Percentiles rank a stretch among this genome's conserved stretches.
phyloP scores from a whole-genome alignment of 257 asterid species.

The Agastache rugosa region DNA sequence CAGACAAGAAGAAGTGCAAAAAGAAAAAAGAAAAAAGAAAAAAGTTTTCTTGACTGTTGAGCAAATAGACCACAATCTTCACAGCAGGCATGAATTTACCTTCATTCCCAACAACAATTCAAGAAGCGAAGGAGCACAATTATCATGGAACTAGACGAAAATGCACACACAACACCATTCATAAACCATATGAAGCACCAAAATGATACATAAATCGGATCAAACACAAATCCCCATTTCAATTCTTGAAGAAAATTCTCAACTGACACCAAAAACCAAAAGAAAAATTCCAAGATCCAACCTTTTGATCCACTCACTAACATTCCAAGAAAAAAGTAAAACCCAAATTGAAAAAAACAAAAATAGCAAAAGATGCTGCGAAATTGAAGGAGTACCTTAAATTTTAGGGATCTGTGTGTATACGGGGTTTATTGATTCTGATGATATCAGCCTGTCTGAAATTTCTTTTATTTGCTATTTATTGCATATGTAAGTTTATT shows the following conservation, averaged over 20 bases:
- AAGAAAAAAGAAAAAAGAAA: background rate
- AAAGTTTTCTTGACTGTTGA: background rate
- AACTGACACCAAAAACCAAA: constrained; percentile 3
- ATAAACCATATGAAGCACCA: constrained; percentile 1
- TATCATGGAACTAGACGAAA: background rate
- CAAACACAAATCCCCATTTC: constrained; percentile 16
- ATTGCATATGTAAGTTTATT: background rate
- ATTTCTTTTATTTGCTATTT: constrained; percentile 26
- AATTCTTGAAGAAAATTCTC: background rate
- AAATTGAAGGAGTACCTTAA: constrained; percentile 36
- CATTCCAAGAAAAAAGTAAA: constrained; percentile 19
- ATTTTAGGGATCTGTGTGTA: constrained; percentile 1
- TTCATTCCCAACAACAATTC: background rate
- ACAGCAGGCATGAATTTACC: constrained; percentile 21
- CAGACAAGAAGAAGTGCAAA: background rate
- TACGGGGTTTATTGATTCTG: background rate
- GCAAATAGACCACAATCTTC: constrained; percentile 29
- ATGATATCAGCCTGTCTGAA: constrained; percentile 31
- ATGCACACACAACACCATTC: constrained; percentile 14
- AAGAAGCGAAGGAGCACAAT: background rate
- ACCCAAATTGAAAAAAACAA: background rate
- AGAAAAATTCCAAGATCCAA: constrained; percentile 5
- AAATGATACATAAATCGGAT: background rate
- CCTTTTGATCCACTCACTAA: constrained; percentile 32
- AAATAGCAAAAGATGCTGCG: background rate